Base-by-base conservation (phyloP, 495 filamentous ascomycete species). In the Trichoderma reesei region DNA sequence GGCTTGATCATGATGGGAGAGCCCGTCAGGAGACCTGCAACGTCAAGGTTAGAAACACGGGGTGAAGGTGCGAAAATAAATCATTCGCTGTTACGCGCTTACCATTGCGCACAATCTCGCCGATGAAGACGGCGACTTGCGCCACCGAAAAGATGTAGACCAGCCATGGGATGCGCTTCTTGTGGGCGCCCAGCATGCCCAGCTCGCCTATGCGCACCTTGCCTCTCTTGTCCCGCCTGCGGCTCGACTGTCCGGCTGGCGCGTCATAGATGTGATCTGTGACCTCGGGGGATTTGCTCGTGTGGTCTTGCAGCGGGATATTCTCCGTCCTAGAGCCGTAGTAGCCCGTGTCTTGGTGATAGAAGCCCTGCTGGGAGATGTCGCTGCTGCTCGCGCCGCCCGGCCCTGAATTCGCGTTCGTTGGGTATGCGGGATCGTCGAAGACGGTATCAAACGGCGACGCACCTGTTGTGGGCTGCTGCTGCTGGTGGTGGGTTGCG, bases 101-200 rank as follows among this genome's bases (percentile, higher is more conserved):
- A 91, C 89, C 85, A 72, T 88, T 91, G 72, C 87, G 90, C 60
- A 88, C 86, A 62, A 98, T 74, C 79, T 97, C 91, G 41, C 79
- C 91, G 68, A 97, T 90, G 68, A 98, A 98, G n/a, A 97, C 91
- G 10, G 78, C 78, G 13, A 95, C 74, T 73, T 98, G 91, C 20
- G 90, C 80, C 16, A 85, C 41, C 4, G 91, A 92, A 48, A 97
- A 82, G 44, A 85, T 72, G 72, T 91, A 98, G 9, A 90, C 89
- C 13, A 96, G 86, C 80, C 89, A 92, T 1, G 93, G 84, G 68
- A 92, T 86, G 82, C 73, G 85, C 68, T 78, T 81, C 73, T 71
- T 72, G 68, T 76, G 68, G 46, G 75, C 71, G 36, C 78, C 76
- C 60, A 78, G 60, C 80, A 79, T 78, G 60, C 79, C 79, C 62